Conservation (phyloP, 768 basidiomycete species). For the Lactarius tabidus region DNA sequence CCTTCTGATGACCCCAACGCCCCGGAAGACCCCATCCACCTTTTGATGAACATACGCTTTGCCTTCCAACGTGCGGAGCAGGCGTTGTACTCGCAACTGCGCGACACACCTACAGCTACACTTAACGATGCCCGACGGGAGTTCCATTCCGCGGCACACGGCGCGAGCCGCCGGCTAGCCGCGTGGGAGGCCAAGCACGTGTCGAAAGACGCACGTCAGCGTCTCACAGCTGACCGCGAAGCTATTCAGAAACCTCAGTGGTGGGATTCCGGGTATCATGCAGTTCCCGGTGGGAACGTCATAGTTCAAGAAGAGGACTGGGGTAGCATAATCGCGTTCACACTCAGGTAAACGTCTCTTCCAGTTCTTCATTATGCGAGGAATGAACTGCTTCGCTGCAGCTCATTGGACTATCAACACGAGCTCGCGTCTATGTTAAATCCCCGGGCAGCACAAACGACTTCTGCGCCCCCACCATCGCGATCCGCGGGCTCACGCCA, state of each 20-base stretch:
- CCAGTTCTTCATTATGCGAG: background rate
- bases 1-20: conserved; percentile 26
- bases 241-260: conserved; percentile 53
- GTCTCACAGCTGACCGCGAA: conserved; percentile 21
- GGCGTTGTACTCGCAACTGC: conserved; percentile 51
- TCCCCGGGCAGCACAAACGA: background rate
- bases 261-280: conserved; percentile 60
- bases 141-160: conserved; percentile 50
- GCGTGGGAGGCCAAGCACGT: conserved; percentile 69
- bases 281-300: conserved; percentile 60
- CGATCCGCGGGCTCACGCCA: conserved; percentile 11
- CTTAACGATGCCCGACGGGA: conserved; percentile 61
- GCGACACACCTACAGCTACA: conserved; percentile 40
- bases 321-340: conserved; percentile 78
- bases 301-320: conserved; percentile 68
- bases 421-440: conserved; percentile 35
- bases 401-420: conserved; percentile 55
- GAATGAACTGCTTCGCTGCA: conserved; percentile 29
- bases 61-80: conserved; percentile 60
- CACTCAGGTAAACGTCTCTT: conserved; percentile 48
- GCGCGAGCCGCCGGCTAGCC: conserved; percentile 48
- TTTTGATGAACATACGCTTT: conserved; percentile 48
- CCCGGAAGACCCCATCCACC: conserved; percentile 35
- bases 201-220: conserved; percentile 30
- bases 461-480: background rate